phyloP scores from a whole-genome alignment of 2,329 filamentous ascomycete species.

The Incumbomyces delicatus region DNA sequence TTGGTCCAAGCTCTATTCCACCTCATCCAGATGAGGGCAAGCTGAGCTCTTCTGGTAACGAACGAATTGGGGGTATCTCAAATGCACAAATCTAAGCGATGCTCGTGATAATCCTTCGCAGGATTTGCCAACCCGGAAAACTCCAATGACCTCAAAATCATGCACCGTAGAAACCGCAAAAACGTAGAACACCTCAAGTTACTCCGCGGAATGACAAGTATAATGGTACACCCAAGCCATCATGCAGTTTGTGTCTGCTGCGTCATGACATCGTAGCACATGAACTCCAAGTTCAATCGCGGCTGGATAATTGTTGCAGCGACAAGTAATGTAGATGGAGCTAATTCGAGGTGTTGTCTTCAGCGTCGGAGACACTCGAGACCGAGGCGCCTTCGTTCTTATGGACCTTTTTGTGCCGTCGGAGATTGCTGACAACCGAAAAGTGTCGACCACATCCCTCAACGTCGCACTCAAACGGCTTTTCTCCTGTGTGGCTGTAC shows the following conservation, averaged over 20 bases:
- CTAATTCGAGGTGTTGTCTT: constrained; percentile 11
- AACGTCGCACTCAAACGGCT: constrained; percentile 90
- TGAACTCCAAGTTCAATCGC: background rate
- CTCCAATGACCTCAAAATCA: background rate
- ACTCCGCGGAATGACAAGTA: background rate
- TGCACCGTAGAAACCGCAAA: too few species aligned
- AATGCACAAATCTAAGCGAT: constrained; percentile 2
- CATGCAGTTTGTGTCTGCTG: background rate
- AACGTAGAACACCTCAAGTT: background rate
- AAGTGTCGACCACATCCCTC: constrained; percentile 93
- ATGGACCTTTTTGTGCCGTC: constrained; percentile 92
- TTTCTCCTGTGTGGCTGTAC: constrained; percentile 97
- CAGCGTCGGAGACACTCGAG: constrained; percentile 19
- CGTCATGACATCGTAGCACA: constrained; percentile 3
- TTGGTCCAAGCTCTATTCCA: constrained; percentile 6
- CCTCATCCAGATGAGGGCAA: background rate
- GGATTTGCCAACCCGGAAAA: background rate
- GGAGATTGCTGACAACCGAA: constrained; percentile 91
- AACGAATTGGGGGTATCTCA: constrained; percentile 7
- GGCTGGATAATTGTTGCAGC: too few species aligned
- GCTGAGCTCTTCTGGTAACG: constrained; percentile 5
- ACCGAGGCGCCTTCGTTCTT: constrained; percentile 44
- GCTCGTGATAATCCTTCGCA: background rate
- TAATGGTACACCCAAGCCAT: constrained; percentile 1
- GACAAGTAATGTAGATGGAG: too few species aligned